A percentile compares a stretch with the other conserved stretches of the same genome.
Conservation (phyloP, 1,139 yeast genomes). For the Geotrichum fermentans region DNA sequence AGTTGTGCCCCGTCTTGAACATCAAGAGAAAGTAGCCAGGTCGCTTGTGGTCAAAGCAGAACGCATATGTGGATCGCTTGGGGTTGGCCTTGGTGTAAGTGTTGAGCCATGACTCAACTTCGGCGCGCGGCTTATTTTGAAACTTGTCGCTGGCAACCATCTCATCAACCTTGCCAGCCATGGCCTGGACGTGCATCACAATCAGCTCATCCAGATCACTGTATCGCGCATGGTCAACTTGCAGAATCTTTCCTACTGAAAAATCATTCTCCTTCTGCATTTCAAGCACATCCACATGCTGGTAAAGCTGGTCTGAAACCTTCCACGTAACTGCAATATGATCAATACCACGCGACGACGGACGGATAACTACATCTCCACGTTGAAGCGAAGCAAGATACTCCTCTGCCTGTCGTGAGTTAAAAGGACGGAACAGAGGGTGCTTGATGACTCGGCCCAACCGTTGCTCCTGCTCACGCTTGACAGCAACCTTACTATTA, state of each 20-base stretch:
- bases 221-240: constrained; percentile 64
- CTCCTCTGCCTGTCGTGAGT: constrained; percentile 85
- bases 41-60: constrained; percentile 81
- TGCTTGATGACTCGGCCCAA: constrained; percentile 81
- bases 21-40: constrained; percentile 89
- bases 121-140: constrained; percentile 72
- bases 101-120: constrained; percentile 81
- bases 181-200: constrained; percentile 79
- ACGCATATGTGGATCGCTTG: constrained; percentile 82
- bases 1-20: constrained; percentile 70
- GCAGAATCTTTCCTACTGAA: constrained; percentile 56
- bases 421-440: constrained; percentile 82
- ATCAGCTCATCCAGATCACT: constrained; percentile 91
- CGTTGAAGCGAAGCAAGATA: constrained; percentile 81
- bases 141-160: constrained; percentile 85
- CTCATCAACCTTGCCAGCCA: constrained; percentile 78
- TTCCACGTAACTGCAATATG: constrained; percentile 96
- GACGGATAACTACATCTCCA: constrained; percentile 92
- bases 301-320: constrained; percentile 83
- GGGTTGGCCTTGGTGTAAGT: constrained; percentile 90
- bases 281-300: constrained; percentile 84
- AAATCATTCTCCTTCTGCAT: constrained; percentile 58
- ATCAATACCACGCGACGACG: constrained; percentile 83
- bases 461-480: constrained; percentile 48
- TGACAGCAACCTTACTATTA: constrained; percentile 47